These are phyloP conservation scores for Alternaria hordeiaustralica DNA, from an alignment of 2,329 filamentous ascomycete species.

Conservation along the genomic window DNA sequence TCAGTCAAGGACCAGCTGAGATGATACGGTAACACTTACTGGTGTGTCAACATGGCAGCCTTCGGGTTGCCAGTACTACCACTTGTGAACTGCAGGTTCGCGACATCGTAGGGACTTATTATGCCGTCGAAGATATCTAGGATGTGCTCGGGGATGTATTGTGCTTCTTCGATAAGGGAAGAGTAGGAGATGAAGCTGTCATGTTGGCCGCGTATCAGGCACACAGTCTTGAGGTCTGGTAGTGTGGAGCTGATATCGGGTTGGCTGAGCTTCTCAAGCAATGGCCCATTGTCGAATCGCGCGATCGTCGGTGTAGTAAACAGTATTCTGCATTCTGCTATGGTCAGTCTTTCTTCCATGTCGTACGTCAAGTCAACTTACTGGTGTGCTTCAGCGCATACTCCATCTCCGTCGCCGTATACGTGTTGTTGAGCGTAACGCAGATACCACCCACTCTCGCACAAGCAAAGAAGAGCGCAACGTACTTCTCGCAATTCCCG, in stretches of 20 bases:
- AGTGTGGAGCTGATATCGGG: conserved; percentile 23
- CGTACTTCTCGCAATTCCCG: conserved; percentile 64
- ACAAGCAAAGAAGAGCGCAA: conserved; percentile 74
- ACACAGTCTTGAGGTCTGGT: conserved; percentile 42
- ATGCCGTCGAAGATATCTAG: conserved; percentile 46
- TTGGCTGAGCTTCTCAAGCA: conserved; percentile 55
- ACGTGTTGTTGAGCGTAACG: conserved; percentile 83
- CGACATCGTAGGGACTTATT: conserved; percentile 44
- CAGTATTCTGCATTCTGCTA: conserved; percentile 70
- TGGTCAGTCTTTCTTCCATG: neutral
- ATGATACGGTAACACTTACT: conserved; percentile 21
- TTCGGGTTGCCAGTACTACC: conserved; percentile 49
- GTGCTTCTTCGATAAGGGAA: conserved; percentile 56
- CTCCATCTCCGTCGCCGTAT: conserved; percentile 74
- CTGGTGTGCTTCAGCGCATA: conserved; percentile 75
- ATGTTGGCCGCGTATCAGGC: conserved; percentile 38
- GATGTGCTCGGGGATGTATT: conserved; percentile 41
- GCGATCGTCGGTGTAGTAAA: conserved; percentile 76
- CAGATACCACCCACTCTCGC: conserved; percentile 60
- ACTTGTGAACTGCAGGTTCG: conserved; percentile 49
- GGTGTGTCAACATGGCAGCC: conserved; percentile 49
- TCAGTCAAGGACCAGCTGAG: too few relatives aligned
- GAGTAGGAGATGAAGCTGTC: conserved; percentile 66
- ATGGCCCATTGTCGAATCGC: conserved; percentile 65
- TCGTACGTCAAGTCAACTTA: conserved; percentile 44